Evolutionary conservation across 495 filamentous ascomycete genomes (phyloP).

Genomic region (Lasiosphaeria miniovina): DNA sequence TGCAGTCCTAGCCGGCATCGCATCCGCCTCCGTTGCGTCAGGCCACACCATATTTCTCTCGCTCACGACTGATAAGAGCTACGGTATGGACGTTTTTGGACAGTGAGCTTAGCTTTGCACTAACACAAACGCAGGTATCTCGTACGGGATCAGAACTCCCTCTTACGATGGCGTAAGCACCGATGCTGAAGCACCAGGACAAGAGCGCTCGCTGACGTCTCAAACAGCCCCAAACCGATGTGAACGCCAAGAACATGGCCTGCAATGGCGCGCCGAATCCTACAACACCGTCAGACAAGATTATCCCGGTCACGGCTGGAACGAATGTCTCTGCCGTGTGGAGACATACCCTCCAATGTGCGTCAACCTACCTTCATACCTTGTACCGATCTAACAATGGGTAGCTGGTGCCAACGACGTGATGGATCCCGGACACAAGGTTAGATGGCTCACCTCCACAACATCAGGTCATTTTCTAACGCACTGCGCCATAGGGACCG

Average conservation of each 20-base stretch:
- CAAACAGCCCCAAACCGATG: slow-evolving; percentile 44
- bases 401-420: slow-evolving; percentile 40
- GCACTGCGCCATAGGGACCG: slow-evolving; percentile 27
- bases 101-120: background rate
- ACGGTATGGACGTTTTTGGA: slow-evolving; percentile 10
- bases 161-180: slow-evolving; percentile 32
- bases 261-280: slow-evolving; percentile 57
- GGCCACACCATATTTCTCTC: slow-evolving; percentile 53
- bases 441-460: background rate
- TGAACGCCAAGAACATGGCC: slow-evolving; percentile 44
- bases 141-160: slow-evolving; percentile 34
- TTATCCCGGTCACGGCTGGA: slow-evolving; percentile 47
- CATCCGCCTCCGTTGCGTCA: slow-evolving; percentile 27
- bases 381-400: background rate
- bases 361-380: background rate
- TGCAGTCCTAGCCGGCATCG: slow-evolving; percentile 1
- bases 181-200: background rate
- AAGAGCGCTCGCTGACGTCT: background rate
- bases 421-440: slow-evolving; percentile 44
- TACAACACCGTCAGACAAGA: slow-evolving; percentile 37
- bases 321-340: slow-evolving; percentile 42
- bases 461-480: background rate
- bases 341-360: slow-evolving; percentile 43
- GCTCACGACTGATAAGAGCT: slow-evolving; percentile 34
- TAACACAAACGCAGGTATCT: slow-evolving; percentile 13